Evolutionary conservation across 768 basidiomycete genomes (phyloP).

Genomic region (Rhizopogon roseolus): DNA sequence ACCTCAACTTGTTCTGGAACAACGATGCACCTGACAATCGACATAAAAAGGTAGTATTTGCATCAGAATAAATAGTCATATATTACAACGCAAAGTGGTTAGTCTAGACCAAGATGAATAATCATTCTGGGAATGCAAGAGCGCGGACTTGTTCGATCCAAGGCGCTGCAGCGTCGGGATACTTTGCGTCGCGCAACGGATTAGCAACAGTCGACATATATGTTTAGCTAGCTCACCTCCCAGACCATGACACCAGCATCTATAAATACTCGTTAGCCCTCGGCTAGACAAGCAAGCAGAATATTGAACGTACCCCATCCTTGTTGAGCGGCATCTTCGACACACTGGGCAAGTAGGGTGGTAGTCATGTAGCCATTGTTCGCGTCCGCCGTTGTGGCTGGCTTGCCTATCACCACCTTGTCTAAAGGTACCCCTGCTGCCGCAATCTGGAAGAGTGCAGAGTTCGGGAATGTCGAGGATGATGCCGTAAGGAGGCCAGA

Average conservation of each 20-base stretch:
- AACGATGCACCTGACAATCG: neutral
- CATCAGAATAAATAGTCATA: neutral
- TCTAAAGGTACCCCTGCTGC: slow-evolving; percentile 49
- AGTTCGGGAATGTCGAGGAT: slow-evolving; percentile 36
- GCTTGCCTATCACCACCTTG: slow-evolving; percentile 79
- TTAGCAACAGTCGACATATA: neutral
- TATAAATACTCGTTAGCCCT: neutral
- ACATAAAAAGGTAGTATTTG: neutral
- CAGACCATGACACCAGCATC: slow-evolving; percentile 13
- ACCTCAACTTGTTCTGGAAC: too few relatives aligned
- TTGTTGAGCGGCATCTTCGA: slow-evolving; percentile 51
- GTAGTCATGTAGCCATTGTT: slow-evolving; percentile 54
- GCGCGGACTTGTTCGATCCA: slow-evolving; percentile 38
- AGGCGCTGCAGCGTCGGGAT: slow-evolving; percentile 33
- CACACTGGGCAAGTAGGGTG: slow-evolving; percentile 51
- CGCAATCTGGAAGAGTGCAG: slow-evolving; percentile 43
- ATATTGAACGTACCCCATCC: slow-evolving; percentile 58
- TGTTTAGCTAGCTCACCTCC: slow-evolving; percentile 15
- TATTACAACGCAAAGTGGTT: neutral
- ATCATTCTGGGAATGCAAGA: slow-evolving; percentile 30
- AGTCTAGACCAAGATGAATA: neutral
- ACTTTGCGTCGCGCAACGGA: slow-evolving; percentile 16
- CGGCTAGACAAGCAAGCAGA: neutral
- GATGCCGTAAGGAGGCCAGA: slow-evolving; percentile 33
- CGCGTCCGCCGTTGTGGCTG: slow-evolving; percentile 45